Evolutionary conservation across 305 asterid genomes (phyloP), one percentile per base, ranked within the genome.

Genomic region (Euphrasia arctica): DNA sequence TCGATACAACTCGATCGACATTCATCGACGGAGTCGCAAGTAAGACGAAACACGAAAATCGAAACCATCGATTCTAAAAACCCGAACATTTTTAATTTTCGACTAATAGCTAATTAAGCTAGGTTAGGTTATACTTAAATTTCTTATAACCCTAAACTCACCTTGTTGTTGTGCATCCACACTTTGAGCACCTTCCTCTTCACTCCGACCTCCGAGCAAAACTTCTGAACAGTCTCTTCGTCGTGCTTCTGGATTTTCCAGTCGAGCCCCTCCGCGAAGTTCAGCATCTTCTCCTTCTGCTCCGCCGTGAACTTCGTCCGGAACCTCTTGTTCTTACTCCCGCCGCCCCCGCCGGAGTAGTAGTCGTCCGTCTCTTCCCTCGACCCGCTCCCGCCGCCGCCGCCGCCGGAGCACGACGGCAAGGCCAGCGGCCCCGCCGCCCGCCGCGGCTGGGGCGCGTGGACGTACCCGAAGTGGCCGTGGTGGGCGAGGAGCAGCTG

Each of bases 131-230:
- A 31, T 31, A 31, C 22, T 18, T 18, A 18, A 18, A 31, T 84
- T 80, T 82, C 88, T 87, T 81, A 80, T 18, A 18, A 18, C 22
- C 89, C 88, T 64, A 82, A 83, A 34, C 88, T 84, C 75, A 79
- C 77, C 71, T 83, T 87, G 75, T 87, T 87, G 74, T 87, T 87
- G 69, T 85, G 95, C 89, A 87, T 87, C 95, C 95, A 87, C 41
- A 87, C 90, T 58, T 83, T 87, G 29, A 87, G 84, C 61, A 87
- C 95, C 6, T 83, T 85, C 69, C 93, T 87, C 70, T 72, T 79
- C 48, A 87, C 63, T 0, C 90, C 93, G 60, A 73, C 4, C 49
- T 87, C 95, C 5, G 62, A 72, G 55, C 95, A 87, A 49, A 87
- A 78, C 4, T 71, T 74, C 71, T 75, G 85, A 60, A 87, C 89